Base-by-base conservation (phyloP, 371 early-diverging fungal genomes). In the Zychaea mexicana region DNA sequence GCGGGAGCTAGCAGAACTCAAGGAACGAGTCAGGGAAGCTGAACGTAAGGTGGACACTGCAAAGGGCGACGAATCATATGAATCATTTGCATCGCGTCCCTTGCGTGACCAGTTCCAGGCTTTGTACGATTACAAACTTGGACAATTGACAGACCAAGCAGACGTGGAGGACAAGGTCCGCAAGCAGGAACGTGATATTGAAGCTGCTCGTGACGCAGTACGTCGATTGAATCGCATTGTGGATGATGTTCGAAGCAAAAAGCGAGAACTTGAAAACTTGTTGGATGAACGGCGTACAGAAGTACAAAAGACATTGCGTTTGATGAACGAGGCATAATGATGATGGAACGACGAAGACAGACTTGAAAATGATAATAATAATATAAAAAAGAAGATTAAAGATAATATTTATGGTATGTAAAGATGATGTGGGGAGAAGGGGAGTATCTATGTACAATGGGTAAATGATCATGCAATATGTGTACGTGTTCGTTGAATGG, bases 141-240 rank as follows among this genome's bases (percentile, higher is more conserved):
- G 74, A 30, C 82, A 82, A 58, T 61, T 82, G 27, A 82, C 82
- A 19, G 79, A 82, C 57, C 77, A 79, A 39, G 67, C 71, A 5
- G 82, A 82, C 57, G 65, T 82, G 7, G 79, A 77, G 22, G 79
- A 77, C 21, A 78, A 79, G 33, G 71, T 79, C 13, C 73, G 76
- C 28, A 77, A 79, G 31, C 82, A 82, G 39, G 79, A 79, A 42
- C 64, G 79, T n/a, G 82, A 82, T 57, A 76, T 82, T 61, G 79
- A 79, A 24, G 77, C 74, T n/a, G 82, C 78, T n/a, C 69, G 82
- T 45, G 79, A 79, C 60, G 78, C 79, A 12, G 68, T 79, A 2
- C 79, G 82, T 63, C 68, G 79, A 31, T 58, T 79, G 21, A 73
- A 75, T 13, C 53, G 78, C n/a, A 77, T 78, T 59, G 78, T 76